Percentiles rank a stretch among this genome's conserved stretches.
phyloP scores from a whole-genome alignment of 176 grass and related monocot genomes.

The Triticum timopheevii region DNA sequence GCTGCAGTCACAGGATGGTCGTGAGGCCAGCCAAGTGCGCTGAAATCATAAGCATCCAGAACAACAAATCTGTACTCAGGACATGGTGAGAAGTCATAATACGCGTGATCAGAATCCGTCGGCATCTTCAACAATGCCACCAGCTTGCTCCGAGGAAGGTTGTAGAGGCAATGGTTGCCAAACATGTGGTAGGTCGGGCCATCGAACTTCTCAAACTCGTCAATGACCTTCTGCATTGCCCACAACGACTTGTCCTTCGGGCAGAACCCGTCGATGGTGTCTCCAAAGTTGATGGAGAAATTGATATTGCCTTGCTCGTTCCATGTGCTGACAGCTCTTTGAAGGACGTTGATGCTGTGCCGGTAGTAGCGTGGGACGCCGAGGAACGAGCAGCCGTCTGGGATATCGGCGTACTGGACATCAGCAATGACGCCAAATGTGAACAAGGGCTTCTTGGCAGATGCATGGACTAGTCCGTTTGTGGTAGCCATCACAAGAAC shows the following conservation, averaged over 20 bases:
- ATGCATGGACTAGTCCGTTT: conserved; percentile 29
- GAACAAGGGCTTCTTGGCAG: conserved; percentile 45
- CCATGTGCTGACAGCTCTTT: conserved; percentile 75
- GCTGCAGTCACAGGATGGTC: conserved; percentile 55
- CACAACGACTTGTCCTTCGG: conserved; percentile 60
- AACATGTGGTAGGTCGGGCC: conserved; percentile 88
- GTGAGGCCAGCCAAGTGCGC: conserved; percentile 70
- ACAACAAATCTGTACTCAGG: conserved; percentile 60
- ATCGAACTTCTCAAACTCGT: conserved; percentile 76
- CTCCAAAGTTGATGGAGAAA: conserved; percentile 80
- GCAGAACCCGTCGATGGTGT: conserved; percentile 84
- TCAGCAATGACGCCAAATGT: conserved; percentile 91
- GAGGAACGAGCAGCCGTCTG: conserved; percentile 69
- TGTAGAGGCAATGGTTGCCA: conserved; percentile 97
- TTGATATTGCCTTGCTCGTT: conserved; percentile 55
- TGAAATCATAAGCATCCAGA: conserved; percentile 88
- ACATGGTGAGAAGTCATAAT: conserved; percentile 79
- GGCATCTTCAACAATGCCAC: conserved; percentile 75
- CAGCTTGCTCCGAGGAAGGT: conserved; percentile 71
- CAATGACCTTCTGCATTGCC: conserved; percentile 59
- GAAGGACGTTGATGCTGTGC: conserved; percentile 79
- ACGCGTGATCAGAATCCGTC: conserved; percentile 44
- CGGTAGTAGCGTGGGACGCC: conserved; percentile 81
- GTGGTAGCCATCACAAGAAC: conserved; percentile 27
- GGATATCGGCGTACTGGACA: conserved; percentile 92